Percentiles rank a stretch among this genome's conserved stretches.
Evolutionary conservation across 768 basidiomycete genomes (phyloP).

Genomic region (Hemileccinum rubropunctum): DNA sequence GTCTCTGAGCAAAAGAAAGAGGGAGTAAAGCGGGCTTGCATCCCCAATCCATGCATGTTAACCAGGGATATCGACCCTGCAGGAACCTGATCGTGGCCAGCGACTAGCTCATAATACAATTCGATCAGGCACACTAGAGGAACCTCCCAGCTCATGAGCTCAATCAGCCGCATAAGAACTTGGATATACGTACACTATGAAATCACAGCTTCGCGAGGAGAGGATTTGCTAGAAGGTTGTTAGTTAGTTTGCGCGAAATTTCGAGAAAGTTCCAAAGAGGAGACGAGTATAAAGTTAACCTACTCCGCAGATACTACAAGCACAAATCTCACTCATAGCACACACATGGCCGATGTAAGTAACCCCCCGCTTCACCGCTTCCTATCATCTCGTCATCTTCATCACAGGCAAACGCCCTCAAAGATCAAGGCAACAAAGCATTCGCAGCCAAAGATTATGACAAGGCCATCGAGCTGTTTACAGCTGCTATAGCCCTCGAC

Average conservation of each 20-base stretch:
- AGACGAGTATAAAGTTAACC: slow-evolving; percentile 19
- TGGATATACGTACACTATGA: too few relatives aligned
- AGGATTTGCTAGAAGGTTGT: not conserved
- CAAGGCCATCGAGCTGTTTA: slow-evolving; percentile 79
- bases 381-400: slow-evolving; percentile 19
- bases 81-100: too few relatives aligned
- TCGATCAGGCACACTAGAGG: too few relatives aligned
- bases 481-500: slow-evolving; percentile 81
- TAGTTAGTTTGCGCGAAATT: slow-evolving; percentile 24
- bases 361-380: not conserved
- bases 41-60: not conserved
- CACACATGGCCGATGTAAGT: slow-evolving; percentile 38
- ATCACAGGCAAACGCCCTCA: slow-evolving; percentile 57
- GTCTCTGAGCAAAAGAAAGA: not conserved
- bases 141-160: too few relatives aligned
- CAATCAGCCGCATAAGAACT: too few relatives aligned
- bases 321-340: not conserved
- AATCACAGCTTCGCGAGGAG: too few relatives aligned
- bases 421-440: slow-evolving; percentile 94
- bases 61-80: not conserved
- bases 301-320: not conserved
- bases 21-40: not conserved
- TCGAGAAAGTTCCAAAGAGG: slow-evolving; percentile 32
- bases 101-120: too few relatives aligned
- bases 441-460: slow-evolving; percentile 93